Evolutionary conservation across 257 asterid species (phyloP), one percentile per base, ranked within the genome.

Genomic region (Buddleja alternifolia): DNA sequence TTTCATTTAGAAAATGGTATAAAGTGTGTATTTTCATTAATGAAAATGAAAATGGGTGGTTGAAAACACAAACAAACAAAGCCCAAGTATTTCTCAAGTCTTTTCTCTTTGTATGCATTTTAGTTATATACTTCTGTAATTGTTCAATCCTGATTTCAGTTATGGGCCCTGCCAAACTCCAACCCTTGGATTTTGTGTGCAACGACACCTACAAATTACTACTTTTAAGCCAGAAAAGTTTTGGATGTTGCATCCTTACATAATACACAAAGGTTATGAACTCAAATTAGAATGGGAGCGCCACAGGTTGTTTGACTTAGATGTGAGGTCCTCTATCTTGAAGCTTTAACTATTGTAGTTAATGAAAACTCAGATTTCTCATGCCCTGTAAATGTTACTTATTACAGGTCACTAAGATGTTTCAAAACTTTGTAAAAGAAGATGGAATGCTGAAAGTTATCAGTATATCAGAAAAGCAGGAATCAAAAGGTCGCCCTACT

Each of bases 131-230:
- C 63, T 69, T 69, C 60, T 74, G 65, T 42, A 57, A 75, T 39
- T 51, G 25, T 52, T 71, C 29, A 37, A 20, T 78, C 72, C 61
- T 57, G 56, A 53, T 76, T 78, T 83, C 96, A 91, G 97, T 50
- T 89, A 92, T 60, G 97, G 97, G 62, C 97, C 97, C 55, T 87
- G 97, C 67, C 97, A 89, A 83, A 92, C 95, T 74, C 97, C 97
- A 59, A 92, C 97, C 11, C 88, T 92, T 73, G 97, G 96, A 42
- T 85, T 92, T 76, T 92, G 97, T 78, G 93, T 89, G 82, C 92
- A 89, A 75, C 87, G 96, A n/a, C 81, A 87, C 84, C 86, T 89
- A 63, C 89, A 86, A 71, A 92, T 92, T 58, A 81, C 84, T 47
- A 82, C 88, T 69, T 89, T 87, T 81, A 89, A 87, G 84, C 95